These are phyloP conservation scores for Citeromyces nyonsensis DNA, from an alignment of 805 yeast genomes.

Conservation along the genomic window DNA sequence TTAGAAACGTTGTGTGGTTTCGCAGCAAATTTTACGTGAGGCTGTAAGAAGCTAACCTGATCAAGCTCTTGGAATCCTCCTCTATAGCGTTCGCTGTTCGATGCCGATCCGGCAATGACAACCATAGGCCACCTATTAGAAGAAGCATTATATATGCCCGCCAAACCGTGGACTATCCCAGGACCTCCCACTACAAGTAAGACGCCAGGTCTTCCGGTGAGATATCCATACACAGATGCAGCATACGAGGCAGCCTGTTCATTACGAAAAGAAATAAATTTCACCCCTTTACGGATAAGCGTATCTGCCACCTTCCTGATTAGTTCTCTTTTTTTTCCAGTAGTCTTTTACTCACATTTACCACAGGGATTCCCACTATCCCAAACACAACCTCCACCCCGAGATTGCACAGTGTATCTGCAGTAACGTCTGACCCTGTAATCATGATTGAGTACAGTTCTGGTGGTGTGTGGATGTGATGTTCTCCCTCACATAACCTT, in stretches of 20 bases:
- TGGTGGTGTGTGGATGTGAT: not conserved
- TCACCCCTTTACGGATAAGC: conserved; percentile 37
- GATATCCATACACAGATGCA: conserved; percentile 54
- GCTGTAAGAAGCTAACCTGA: conserved; percentile 34
- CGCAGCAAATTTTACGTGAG: conserved; percentile 34
- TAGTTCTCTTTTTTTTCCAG: no score
- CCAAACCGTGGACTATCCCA: conserved; percentile 50
- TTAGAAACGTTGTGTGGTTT: no score
- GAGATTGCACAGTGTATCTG: conserved; percentile 25
- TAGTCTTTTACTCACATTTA: no score
- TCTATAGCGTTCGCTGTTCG: no score
- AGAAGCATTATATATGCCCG: conserved; percentile 51
- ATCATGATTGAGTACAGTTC: conserved; percentile 1
- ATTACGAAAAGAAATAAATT: conserved; percentile 47
- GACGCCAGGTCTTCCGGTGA: conserved; percentile 53
- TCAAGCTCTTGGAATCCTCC: conserved; percentile 64
- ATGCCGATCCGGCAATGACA: conserved; percentile 47
- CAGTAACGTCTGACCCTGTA: conserved; percentile 32
- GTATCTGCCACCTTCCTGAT: no score
- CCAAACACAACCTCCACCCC: conserved; percentile 51
- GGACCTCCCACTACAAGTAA: conserved; percentile 66
- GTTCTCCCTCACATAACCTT: no score
- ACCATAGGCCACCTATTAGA: conserved; percentile 52
- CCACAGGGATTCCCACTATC: conserved; percentile 63
- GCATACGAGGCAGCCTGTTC: conserved; percentile 70